Base-by-base conservation (phyloP, 1,139 yeast species). In the Hansenula lynferdii region DNA sequence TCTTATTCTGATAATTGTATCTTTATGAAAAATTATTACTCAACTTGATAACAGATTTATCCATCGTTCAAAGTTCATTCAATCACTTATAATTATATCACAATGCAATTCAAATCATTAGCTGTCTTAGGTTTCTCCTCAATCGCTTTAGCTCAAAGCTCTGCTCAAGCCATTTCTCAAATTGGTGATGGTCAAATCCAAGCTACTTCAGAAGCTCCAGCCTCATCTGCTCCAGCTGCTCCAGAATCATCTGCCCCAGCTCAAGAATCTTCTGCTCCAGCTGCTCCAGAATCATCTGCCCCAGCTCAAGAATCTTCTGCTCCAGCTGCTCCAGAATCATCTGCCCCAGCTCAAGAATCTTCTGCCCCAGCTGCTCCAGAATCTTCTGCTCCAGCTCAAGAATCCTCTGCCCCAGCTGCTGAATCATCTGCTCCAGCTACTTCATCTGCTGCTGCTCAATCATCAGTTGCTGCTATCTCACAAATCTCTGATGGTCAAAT, bases 321-420 rank as follows among this genome's bases (percentile, higher is more conserved):
- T 19, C 36, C 38, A 10, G 28, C 43, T 11, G n/a, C 42, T 23
- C 25, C 25, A 23, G 11, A 15, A 20, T 29, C 31, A 8, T 6
- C 31, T 28, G 31, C 28, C 23, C 44, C 15, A 26, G 37, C 22
- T 33, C 26, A 32, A 6, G n/a, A n/a, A n/a, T n/a, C n/a, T n/a
- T n/a, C n/a, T n/a, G n/a, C n/a, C n/a, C 44, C 43, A 24, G 31
- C 31, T 28, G 47, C 54, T 35, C 55, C 50, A 44, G 50, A 50
- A 34, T 14, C 38, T 16, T 47, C 45, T 22, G 49, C 45, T 35
- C 49, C 44, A 39, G 36, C 39, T 30, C 42, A 42, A 34, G 44
- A 37, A 29, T 28, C 42, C 10, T 38, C 56, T 19, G 51, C 57
- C 20, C 38, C 54, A 36, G 53, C 58, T 19, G 58, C 62, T 18